A percentile compares a stretch with the other conserved stretches of the same genome.
phyloP scores from a whole-genome alignment of 2,329 filamentous ascomycete species.

The Aspergillus aculeatus region DNA sequence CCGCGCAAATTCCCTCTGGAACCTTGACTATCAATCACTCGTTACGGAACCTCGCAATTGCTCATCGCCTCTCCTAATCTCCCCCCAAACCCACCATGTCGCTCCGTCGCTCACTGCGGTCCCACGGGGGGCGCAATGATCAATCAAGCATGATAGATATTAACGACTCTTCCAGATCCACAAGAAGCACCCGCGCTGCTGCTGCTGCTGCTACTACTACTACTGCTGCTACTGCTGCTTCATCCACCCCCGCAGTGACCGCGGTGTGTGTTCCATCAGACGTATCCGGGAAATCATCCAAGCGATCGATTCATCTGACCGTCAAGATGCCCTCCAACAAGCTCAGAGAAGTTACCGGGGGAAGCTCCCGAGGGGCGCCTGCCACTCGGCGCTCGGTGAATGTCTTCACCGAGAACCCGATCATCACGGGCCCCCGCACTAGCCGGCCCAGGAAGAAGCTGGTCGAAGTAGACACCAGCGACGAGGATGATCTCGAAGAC shows the following conservation, averaged over 20 bases:
- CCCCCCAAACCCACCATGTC: conserved; percentile 29
- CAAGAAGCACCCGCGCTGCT: conserved; percentile 35
- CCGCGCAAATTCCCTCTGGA: not conserved
- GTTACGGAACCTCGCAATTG: not conserved
- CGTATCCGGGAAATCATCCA: conserved; percentile 33
- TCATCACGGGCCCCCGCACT: conserved; percentile 46
- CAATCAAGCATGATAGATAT: conserved; percentile 28
- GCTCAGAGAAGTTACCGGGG: conserved; percentile 48
- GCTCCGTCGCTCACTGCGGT: conserved; percentile 41
- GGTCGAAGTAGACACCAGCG: conserved; percentile 47
- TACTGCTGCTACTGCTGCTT: conserved; percentile 4
- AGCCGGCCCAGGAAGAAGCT: conserved; percentile 47
- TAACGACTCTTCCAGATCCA: conserved; percentile 39
- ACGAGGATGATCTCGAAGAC: conserved; percentile 50
- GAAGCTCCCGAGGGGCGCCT: conserved; percentile 26
- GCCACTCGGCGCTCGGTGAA: conserved; percentile 38
- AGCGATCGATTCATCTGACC: conserved; percentile 47
- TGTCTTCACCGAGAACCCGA: conserved; percentile 47
- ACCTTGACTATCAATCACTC: not conserved
- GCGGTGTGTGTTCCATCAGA: conserved; percentile 38
- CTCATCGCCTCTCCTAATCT: not conserved
- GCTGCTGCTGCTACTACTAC: conserved; percentile 18
- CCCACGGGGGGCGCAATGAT: conserved; percentile 31
- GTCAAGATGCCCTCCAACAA: conserved; percentile 52
- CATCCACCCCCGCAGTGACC: conserved; percentile 34